phyloP scores from a whole-genome alignment of 225 moss, liverwort and hornwort genomes.

The Rhytidiadelphus loreus region DNA sequence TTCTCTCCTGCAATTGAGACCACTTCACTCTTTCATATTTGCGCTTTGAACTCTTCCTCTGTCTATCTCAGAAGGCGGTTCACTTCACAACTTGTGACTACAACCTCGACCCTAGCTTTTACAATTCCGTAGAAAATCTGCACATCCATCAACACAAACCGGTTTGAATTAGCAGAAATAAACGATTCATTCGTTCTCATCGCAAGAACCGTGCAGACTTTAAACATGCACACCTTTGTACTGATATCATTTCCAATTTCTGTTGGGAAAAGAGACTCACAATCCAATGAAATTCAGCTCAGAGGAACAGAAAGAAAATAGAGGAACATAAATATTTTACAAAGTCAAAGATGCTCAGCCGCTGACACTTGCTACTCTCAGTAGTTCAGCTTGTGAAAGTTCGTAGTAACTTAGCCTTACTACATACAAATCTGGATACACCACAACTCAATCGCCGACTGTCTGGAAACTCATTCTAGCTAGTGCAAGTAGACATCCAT shows the following conservation, averaged over 20 bases:
- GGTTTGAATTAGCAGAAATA: not conserved
- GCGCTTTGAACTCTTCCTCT: not conserved
- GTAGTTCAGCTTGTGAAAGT: not conserved
- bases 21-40: conserved; percentile 10
- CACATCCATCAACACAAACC: not conserved
- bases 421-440: not conserved
- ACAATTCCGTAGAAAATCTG: not conserved
- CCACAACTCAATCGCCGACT: not conserved
- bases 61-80: not conserved
- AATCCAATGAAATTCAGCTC: not conserved
- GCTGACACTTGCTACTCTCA: not conserved
- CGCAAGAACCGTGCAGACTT: not conserved
- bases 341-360: not conserved
- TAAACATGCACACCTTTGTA: not conserved
- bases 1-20: not conserved
- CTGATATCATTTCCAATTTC: not conserved
- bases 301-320: not conserved
- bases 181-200: not conserved
- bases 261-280: not conserved
- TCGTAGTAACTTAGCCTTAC: not conserved
- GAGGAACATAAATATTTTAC: not conserved
- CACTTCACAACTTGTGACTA: not conserved
- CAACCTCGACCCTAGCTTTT: not conserved
- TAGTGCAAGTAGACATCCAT: not conserved
- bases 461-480: not conserved